Base-by-base conservation (phyloP, 2,329 filamentous ascomycete genomes). In the Elsinoe fawcettii region DNA sequence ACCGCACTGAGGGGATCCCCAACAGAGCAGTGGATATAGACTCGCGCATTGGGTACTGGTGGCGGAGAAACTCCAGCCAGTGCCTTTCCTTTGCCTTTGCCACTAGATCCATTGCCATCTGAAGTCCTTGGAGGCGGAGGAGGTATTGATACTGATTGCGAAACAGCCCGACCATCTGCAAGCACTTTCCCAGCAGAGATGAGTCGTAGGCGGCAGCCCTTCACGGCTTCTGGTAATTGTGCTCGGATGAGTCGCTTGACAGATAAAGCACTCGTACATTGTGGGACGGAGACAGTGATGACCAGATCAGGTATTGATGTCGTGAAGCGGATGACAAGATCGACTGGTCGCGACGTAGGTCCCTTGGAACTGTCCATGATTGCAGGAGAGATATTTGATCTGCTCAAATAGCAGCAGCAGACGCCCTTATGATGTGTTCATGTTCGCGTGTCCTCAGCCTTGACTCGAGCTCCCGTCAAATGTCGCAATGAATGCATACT, bases 11-110 rank as follows among this genome's bases (percentile, higher is more conserved):
- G 79, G 23, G 81, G 76, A 69, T 84, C 80, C 56, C 90, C 90
- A 59, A 97, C 88, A 62, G 89, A 92, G 78, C 92, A 97, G 75
- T 95, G 95, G 60, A 97, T 86, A 70, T 95, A 96, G 66, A 95
- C 81, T 44, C 86, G 80, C 36, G 77, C 75, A 20, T 67, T 67
- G 6, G 66, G 63, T 6, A 63, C 27, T 56, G 63, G 44, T 20
- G 64, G 36, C 58, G 63, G 49, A 30, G 46, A 64, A 58, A 61
- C 76, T 30, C 77, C 78, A 4, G 85, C 70, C 0, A 80, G 80
- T 59, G 74, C 74, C 64, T 93, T 95, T 47, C 87, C 88, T 66
- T 89, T 90, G 56, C 76, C 75, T 60, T 65, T 67, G 39, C 62
- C 65, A 63, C 70, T 68, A 60, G 69, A 66, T 36, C 62, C 60